phyloP scores from a whole-genome alignment of 2,329 filamentous ascomycete species.

The Alternaria angustiovoidea region DNA sequence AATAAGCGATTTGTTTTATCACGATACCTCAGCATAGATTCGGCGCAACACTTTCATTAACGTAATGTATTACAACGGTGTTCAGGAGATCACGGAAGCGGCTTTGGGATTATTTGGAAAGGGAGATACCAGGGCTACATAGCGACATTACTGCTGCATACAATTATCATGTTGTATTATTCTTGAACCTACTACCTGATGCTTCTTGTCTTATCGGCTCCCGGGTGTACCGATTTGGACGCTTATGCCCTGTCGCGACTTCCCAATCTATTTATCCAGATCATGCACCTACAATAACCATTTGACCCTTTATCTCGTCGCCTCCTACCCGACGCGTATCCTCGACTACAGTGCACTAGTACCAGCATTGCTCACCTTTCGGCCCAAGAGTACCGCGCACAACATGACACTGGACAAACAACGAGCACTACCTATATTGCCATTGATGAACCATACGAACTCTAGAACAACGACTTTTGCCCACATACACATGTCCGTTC shows the following conservation, averaged over 20 bases:
- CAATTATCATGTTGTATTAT: neutral
- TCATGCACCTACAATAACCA: slow-evolving; percentile 12
- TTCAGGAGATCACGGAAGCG: neutral
- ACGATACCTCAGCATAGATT: slow-evolving; percentile 8
- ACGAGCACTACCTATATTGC: slow-evolving; percentile 25
- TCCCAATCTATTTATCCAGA: slow-evolving; percentile 19
- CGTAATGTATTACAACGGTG: neutral
- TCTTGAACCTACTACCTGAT: neutral
- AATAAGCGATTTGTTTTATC: slow-evolving; percentile 17
- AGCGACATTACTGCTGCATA: neutral
- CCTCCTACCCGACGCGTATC: neutral
- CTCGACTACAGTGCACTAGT: neutral
- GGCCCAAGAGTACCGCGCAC: neutral
- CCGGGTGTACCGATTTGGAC: neutral
- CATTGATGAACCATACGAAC: slow-evolving; percentile 43
- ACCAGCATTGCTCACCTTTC: neutral
- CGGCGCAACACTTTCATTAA: slow-evolving; percentile 8
- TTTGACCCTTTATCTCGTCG: neutral
- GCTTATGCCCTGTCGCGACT: neutral
- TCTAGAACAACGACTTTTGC: slow-evolving; percentile 15
- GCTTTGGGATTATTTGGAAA: neutral
- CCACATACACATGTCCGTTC: slow-evolving; percentile 16
- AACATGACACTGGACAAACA: slow-evolving; percentile 1
- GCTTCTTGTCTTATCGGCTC: neutral
- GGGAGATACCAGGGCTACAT: slow-evolving; percentile 3